A percentile compares a stretch with the other conserved stretches of the same genome.
These are phyloP conservation scores for Haplosporangium sp. DNA, from an alignment of 371 early-diverging fungal genomes.

Conservation along the genomic window DNA sequence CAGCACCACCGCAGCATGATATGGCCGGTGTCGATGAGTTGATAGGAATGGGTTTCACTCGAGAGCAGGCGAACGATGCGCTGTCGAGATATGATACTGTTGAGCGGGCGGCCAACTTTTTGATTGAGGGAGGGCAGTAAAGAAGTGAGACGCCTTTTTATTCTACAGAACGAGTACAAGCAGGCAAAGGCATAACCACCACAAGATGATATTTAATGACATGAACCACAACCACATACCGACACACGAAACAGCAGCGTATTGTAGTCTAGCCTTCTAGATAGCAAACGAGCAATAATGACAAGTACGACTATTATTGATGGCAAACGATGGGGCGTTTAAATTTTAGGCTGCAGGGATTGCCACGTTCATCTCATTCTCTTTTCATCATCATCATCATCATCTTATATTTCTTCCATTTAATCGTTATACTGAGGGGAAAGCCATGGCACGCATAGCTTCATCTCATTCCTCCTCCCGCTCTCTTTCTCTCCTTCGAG, in stretches of 20 bases:
- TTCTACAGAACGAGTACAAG: not conserved
- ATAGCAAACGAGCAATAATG: too few relatives aligned
- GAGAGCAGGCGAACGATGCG: constrained; percentile 80
- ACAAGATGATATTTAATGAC: too few relatives aligned
- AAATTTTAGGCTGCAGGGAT: too few relatives aligned
- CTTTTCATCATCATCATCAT: constrained; percentile 22
- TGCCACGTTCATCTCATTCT: constrained; percentile 4
- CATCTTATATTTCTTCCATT: constrained; percentile 20
- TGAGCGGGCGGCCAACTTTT: constrained; percentile 81
- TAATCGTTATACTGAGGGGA: not conserved
- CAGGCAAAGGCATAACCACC: not conserved
- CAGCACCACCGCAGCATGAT: constrained; percentile 32
- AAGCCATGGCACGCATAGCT: not conserved
- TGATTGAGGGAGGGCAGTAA: constrained; percentile 64
- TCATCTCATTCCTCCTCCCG: not conserved
- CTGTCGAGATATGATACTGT: constrained; percentile 81
- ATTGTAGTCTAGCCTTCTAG: too few relatives aligned
- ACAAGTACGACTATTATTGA: too few relatives aligned
- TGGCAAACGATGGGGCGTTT: too few relatives aligned
- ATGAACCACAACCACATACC: too few relatives aligned
- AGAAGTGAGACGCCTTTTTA: not conserved
- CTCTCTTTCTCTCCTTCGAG: not conserved
- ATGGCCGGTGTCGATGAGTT: constrained; percentile 61
- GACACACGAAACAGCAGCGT: too few relatives aligned
- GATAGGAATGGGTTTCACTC: constrained; percentile 79